A percentile compares a stretch with the other conserved stretches of the same genome.
phyloP scores from a whole-genome alignment of 257 asterid genomes.

The Primulina eburnea region DNA sequence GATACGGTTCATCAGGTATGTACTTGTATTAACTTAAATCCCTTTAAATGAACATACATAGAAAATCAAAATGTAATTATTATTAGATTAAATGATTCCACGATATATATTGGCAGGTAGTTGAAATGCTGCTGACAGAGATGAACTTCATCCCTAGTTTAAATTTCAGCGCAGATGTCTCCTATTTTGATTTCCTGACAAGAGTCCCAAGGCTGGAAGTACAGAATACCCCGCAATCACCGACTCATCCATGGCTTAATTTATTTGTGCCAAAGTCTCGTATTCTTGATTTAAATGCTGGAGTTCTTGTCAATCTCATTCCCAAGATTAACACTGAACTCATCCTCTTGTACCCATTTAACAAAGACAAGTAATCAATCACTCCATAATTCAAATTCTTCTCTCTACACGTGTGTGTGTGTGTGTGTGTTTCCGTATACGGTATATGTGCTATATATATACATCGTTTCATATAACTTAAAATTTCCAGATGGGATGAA shows the following conservation, averaged over 20 bases:
- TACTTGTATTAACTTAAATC: neutral
- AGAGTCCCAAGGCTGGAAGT: conserved; percentile 18
- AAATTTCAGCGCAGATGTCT: conserved; percentile 10
- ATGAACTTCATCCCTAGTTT: conserved; percentile 30
- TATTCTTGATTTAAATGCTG: conserved; percentile 52
- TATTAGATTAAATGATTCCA: neutral
- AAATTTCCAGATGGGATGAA: conserved; percentile 14
- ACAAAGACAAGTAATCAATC: conserved; percentile 25
- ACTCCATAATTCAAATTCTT: neutral
- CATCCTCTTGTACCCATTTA: conserved; percentile 46
- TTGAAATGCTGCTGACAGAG: conserved; percentile 25
- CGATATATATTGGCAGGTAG: conserved; percentile 30
- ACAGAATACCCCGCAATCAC: conserved; percentile 17
- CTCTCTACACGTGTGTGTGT: too few relatives aligned
- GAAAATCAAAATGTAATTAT: too few relatives aligned
- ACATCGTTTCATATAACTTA: too few relatives aligned
- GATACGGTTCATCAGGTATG: conserved; percentile 42
- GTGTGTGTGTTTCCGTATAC: too few relatives aligned
- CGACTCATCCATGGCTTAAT: conserved; percentile 82
- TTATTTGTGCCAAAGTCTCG: conserved; percentile 67
- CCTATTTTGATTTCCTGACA: neutral
- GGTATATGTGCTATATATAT: too few relatives aligned
- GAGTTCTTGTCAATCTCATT: conserved; percentile 50
- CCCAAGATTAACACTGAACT: conserved; percentile 45
- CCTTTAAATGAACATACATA: too few relatives aligned